phyloP scores from a whole-genome alignment of 1,139 yeast genomes.

The Suhomyces atakaporum region DNA sequence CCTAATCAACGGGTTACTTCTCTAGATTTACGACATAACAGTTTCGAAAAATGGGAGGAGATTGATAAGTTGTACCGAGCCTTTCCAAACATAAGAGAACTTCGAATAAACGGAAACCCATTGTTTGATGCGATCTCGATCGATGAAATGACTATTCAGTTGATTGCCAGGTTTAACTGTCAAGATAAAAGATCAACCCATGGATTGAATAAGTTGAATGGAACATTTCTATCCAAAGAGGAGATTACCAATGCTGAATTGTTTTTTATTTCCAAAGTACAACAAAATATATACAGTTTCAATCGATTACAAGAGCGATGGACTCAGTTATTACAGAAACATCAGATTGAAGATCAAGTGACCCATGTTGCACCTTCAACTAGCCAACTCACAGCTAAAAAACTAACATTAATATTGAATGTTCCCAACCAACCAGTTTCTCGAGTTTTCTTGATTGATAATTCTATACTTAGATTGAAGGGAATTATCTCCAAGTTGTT shows the following conservation, averaged over 20 bases:
- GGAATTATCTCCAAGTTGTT: slow-evolving; percentile 24
- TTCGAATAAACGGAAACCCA: slow-evolving; percentile 58
- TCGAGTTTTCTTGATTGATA: slow-evolving; percentile 26
- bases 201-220: slow-evolving; percentile 51
- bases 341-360: slow-evolving; percentile 18
- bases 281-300: slow-evolving; percentile 28
- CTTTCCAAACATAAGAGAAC: slow-evolving; percentile 41
- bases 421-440: background rate
- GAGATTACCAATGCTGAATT: slow-evolving; percentile 68
- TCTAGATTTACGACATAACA: slow-evolving; percentile 53
- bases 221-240: slow-evolving; percentile 45
- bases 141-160: slow-evolving; percentile 39
- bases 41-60: slow-evolving; percentile 46
- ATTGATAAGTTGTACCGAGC: slow-evolving; percentile 41
- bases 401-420: slow-evolving; percentile 10
- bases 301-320: slow-evolving; percentile 27
- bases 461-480: slow-evolving; percentile 31
- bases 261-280: slow-evolving; percentile 59
- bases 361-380: background rate
- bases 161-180: slow-evolving; percentile 53
- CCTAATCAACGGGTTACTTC: slow-evolving; percentile 8
- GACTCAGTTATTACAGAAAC: slow-evolving; percentile 27
- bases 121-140: slow-evolving; percentile 35
- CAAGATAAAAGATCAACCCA: slow-evolving; percentile 14
- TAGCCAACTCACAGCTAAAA: slow-evolving; percentile 6